Conservation (phyloP, 176 grass and related monocot species). For the Secale cereale region DNA sequence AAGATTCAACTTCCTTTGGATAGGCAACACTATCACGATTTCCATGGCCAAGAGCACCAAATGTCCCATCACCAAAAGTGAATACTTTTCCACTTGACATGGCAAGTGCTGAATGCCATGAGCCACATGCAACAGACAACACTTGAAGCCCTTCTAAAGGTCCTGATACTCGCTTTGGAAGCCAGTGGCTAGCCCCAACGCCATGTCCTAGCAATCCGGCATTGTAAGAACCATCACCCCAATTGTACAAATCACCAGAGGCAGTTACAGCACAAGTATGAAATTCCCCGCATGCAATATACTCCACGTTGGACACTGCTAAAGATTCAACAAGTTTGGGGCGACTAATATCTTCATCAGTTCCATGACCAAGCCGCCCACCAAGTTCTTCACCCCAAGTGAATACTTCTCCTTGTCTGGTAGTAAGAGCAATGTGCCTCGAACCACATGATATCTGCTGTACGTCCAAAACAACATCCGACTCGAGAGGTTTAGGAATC, state of each 20-base stretch:
- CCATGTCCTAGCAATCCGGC: conserved; percentile 79
- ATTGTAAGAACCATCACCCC: conserved; percentile 78
- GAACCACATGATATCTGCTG: conserved; percentile 77
- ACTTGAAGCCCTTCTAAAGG: conserved; percentile 76
- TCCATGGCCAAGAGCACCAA: conserved; percentile 85
- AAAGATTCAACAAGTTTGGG: conserved; percentile 87
- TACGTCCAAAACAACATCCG: conserved; percentile 92
- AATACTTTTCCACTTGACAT: conserved; percentile 72
- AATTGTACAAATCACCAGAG: conserved; percentile 77
- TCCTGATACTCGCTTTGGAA: conserved; percentile 83
- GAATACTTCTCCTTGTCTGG: conserved; percentile 88
- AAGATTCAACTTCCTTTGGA: conserved; percentile 72
- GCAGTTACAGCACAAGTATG: conserved; percentile 80
- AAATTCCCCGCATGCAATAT: conserved; percentile 83
- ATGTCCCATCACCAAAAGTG: conserved; percentile 88
- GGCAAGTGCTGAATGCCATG: conserved; percentile 83
- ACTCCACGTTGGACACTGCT: conserved; percentile 68
- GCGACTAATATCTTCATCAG: conserved; percentile 54
- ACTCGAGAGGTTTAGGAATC: conserved; percentile 83
- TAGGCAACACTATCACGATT: conserved; percentile 58
- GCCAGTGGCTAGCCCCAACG: conserved; percentile 53
- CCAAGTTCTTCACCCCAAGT: conserved; percentile 90
- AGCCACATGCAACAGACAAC: conserved; percentile 69
- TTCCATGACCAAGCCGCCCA: conserved; percentile 73
- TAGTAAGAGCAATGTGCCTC: conserved; percentile 80